phyloP scores from a whole-genome alignment of 441 rosid genomes.

The Kokia cookei region DNA sequence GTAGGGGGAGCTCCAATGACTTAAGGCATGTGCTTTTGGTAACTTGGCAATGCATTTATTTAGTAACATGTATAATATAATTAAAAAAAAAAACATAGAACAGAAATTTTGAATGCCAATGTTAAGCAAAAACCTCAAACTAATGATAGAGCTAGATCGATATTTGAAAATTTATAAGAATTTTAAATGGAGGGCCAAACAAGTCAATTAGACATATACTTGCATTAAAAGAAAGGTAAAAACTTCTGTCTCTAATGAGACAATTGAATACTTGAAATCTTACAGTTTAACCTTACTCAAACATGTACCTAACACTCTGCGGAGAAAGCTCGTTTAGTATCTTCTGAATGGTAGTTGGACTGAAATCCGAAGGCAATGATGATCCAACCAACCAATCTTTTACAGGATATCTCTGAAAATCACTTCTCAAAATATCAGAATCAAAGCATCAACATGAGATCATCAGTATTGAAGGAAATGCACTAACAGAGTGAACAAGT shows the following conservation, averaged over 20 bases:
- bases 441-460: background rate
- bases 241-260: background rate
- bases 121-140: background rate
- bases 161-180: background rate
- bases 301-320: constrained; percentile 33
- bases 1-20: background rate
- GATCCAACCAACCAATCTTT: constrained; percentile 85
- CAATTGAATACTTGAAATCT: background rate
- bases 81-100: background rate
- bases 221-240: background rate
- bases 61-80: background rate
- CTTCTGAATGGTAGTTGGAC: constrained; percentile 44
- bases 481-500: background rate
- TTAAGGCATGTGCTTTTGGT: background rate
- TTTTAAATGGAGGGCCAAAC: background rate
- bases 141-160: background rate
- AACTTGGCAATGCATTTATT: background rate
- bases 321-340: constrained; percentile 59
- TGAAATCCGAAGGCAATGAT: constrained; percentile 68
- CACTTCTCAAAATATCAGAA: background rate
- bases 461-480: background rate
- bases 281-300: background rate
- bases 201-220: background rate
- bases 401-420: constrained; percentile 56
- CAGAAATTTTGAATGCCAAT: background rate